These are phyloP conservation scores for Botrytis deweyae DNA, from an alignment of 2,329 filamentous ascomycete species.

Conservation along the genomic window DNA sequence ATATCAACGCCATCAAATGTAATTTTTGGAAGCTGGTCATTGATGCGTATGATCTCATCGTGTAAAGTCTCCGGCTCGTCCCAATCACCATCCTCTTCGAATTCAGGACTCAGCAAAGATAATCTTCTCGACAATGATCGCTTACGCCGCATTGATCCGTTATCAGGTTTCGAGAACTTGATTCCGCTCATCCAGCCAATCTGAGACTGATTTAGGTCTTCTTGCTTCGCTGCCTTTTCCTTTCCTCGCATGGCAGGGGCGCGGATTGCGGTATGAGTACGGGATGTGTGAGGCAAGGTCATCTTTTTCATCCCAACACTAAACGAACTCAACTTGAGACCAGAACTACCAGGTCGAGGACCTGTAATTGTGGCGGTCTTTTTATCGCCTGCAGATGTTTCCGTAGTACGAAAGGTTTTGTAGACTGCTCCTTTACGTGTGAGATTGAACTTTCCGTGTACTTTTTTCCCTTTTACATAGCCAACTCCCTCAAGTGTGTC, in stretches of 20 bases:
- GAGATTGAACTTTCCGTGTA: slow-evolving; percentile 64
- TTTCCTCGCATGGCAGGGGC: slow-evolving; percentile 39
- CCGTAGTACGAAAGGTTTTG: slow-evolving; percentile 77
- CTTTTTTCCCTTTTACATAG: slow-evolving; percentile 66
- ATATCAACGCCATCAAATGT: slow-evolving; percentile 64
- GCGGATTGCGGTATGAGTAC: slow-evolving; percentile 32
- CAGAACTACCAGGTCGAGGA: slow-evolving; percentile 49
- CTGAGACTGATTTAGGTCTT: slow-evolving; percentile 52
- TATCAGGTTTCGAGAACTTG: slow-evolving; percentile 50
- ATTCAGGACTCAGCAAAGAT: slow-evolving; percentile 38
- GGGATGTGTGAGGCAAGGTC: slow-evolving; percentile 41
- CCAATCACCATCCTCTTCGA: slow-evolving; percentile 49
- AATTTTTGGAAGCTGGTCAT: slow-evolving; percentile 61
- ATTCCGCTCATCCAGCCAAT: slow-evolving; percentile 71
- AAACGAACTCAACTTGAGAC: slow-evolving; percentile 39
- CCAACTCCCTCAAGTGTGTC: slow-evolving; percentile 67
- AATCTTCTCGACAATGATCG: slow-evolving; percentile 34
- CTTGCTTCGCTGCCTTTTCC: slow-evolving; percentile 32
- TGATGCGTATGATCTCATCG: slow-evolving; percentile 63
- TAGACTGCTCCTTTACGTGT: slow-evolving; percentile 84
- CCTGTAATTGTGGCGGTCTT: slow-evolving; percentile 62
- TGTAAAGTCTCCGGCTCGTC: slow-evolving; percentile 59
- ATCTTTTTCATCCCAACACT: slow-evolving; percentile 44
- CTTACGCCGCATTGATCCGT: slow-evolving; percentile 26
- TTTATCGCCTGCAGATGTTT: slow-evolving; percentile 58